Evolutionary conservation across 257 asterid species (phyloP).

Genomic region (Oldenlandia corymbosa): DNA sequence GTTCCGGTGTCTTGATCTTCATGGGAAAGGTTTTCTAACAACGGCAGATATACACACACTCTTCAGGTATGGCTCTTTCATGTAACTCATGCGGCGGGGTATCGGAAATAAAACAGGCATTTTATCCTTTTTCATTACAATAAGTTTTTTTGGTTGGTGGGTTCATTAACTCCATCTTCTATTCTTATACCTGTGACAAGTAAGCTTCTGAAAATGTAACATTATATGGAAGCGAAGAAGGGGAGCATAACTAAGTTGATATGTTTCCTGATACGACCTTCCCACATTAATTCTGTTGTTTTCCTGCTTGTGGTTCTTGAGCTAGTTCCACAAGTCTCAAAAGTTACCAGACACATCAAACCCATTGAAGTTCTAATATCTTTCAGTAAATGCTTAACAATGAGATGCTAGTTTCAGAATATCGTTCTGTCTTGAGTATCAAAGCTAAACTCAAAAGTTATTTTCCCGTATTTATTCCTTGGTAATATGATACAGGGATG

Average conservation of each 20-base stretch:
- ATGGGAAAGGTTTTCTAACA: slow-evolving; percentile 84
- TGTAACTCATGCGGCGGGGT: neutral
- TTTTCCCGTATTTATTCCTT: neutral
- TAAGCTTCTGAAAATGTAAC: too few species aligned
- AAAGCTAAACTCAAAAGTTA: neutral
- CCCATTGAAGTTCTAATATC: neutral
- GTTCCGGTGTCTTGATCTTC: slow-evolving; percentile 90
- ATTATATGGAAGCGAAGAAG: slow-evolving; percentile 56
- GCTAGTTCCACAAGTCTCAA: slow-evolving; percentile 56
- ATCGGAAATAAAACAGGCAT: neutral
- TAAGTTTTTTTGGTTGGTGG: neutral
- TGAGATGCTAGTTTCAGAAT: neutral
- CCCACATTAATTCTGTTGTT: slow-evolving; percentile 47
- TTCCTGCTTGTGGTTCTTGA: slow-evolving; percentile 64
- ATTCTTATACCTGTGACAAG: too few species aligned
- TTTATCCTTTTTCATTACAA: slow-evolving; percentile 6
- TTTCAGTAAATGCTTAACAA: neutral
- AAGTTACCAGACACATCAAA: slow-evolving; percentile 48
- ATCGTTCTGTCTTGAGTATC: neutral
- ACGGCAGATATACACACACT: slow-evolving; percentile 93
- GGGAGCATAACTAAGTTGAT: slow-evolving; percentile 37
- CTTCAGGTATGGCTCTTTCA: slow-evolving; percentile 58
- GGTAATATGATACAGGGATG: slow-evolving; percentile 60
- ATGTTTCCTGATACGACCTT: slow-evolving; percentile 53
- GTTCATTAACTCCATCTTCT: too few species aligned